These are phyloP conservation scores for Punica granatum DNA, from an alignment of 345 rosid genomes.

Conservation along the genomic window DNA sequence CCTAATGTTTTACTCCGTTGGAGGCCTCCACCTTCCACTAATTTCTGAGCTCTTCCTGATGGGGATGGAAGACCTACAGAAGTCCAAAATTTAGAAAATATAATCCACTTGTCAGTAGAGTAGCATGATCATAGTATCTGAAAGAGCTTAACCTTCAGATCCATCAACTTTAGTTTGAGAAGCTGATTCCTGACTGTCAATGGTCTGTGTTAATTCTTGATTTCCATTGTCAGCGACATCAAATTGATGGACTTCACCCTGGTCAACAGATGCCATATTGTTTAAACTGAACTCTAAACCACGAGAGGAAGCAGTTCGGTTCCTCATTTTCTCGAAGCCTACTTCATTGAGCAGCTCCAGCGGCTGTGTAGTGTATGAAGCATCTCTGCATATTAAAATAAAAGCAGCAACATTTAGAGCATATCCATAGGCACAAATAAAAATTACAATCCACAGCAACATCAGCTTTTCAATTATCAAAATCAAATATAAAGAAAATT, in stretches of 20 bases:
- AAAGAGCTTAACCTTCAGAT: conserved; percentile 51
- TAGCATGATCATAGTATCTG: neutral
- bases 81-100: conserved; percentile 2
- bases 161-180: conserved; percentile 37
- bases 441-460: neutral
- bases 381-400: conserved; percentile 52
- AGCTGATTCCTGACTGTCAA: conserved; percentile 29
- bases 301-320: conserved; percentile 25
- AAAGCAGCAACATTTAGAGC: neutral
- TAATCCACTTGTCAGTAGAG: neutral
- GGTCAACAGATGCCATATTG: conserved; percentile 7
- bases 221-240: conserved; percentile 28
- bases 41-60: conserved; percentile 62
- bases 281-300: conserved; percentile 36
- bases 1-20: conserved; percentile 80
- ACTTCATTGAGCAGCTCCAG: conserved; percentile 84
- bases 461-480: neutral
- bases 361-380: conserved; percentile 94
- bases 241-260: conserved; percentile 27
- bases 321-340: conserved; percentile 47
- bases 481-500: neutral
- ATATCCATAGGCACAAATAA: conserved; percentile 10
- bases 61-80: conserved; percentile 71
- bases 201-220: conserved; percentile 15
- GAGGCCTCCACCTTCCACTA: conserved; percentile 41